Evolutionary conservation across 106 monocot genomes (phyloP).

Genomic region (Dendrobium catenatum): DNA sequence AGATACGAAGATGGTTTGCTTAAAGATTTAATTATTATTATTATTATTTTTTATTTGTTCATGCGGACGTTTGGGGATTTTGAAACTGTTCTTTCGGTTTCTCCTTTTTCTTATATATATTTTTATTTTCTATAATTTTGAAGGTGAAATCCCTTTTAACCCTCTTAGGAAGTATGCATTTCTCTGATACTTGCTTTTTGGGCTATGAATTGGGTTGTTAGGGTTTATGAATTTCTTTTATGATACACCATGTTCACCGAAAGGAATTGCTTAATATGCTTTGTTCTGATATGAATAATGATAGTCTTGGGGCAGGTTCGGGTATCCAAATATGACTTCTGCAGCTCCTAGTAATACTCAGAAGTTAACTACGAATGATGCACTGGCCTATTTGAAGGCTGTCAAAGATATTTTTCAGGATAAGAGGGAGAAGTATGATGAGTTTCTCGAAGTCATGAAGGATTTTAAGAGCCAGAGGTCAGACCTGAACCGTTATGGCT

Average conservation of each 20-base stretch:
- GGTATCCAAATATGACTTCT: slow-evolving; percentile 35
- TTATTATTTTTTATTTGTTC: background rate
- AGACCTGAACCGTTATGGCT: background rate
- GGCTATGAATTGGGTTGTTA: background rate
- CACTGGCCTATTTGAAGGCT: slow-evolving; percentile 66
- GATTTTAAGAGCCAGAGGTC: slow-evolving; percentile 92
- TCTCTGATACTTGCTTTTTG: background rate
- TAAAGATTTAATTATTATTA: background rate
- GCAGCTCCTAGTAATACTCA: slow-evolving; percentile 19
- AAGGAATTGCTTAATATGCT: background rate
- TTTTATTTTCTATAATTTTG: background rate
- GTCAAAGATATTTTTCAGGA: slow-evolving; percentile 86
- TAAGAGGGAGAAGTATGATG: slow-evolving; percentile 75
- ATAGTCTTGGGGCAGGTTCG: slow-evolving; percentile 29
- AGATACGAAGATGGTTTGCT: background rate
- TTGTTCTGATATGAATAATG: slow-evolving; percentile 17
- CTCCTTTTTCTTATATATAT: background rate
- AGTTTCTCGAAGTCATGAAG: slow-evolving; percentile 83
- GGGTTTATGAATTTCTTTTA: background rate
- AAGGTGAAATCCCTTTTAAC: background rate
- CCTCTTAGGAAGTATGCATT: background rate
- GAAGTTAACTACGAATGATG: slow-evolving; percentile 73
- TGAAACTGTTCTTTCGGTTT: background rate
- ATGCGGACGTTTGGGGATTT: background rate
- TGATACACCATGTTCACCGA: background rate